A percentile compares a stretch with the other conserved stretches of the same genome.
Conservation (phyloP, 257 asterid genomes). For the Plectranthus barbatus region DNA sequence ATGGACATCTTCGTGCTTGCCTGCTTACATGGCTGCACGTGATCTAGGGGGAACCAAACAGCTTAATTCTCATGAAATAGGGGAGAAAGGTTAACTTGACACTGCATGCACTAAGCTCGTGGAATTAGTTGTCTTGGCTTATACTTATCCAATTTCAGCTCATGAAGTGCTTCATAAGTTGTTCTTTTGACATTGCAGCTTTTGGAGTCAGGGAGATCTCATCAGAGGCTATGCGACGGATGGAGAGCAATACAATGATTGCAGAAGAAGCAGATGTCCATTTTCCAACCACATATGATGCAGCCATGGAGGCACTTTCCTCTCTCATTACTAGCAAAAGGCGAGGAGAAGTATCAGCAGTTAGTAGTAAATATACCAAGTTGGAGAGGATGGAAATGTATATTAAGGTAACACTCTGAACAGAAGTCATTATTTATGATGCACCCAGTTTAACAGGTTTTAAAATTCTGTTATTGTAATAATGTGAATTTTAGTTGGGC, state of each 20-base stretch:
- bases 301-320: constrained; percentile 88
- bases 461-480: background rate
- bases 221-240: constrained; percentile 26
- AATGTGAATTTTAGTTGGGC: background rate
- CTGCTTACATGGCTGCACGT: constrained; percentile 16
- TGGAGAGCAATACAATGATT: constrained; percentile 22
- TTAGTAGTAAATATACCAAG: constrained; percentile 32
- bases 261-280: constrained; percentile 31
- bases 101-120: background rate
- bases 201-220: constrained; percentile 22
- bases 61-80: constrained; percentile 20
- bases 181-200: constrained; percentile 20
- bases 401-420: constrained; percentile 41
- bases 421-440: background rate
- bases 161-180: background rate
- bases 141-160: background rate
- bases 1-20: constrained; percentile 20
- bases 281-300: constrained; percentile 49
- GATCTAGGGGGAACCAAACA: constrained; percentile 22
- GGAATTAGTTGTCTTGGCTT: background rate
- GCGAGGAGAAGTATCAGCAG: constrained; percentile 38
- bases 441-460: background rate
- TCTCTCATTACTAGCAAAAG: constrained; percentile 63
- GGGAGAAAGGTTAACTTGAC: constrained; percentile 24
- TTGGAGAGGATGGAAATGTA: constrained; percentile 66